These are phyloP conservation scores for Pleurotus citrinopileatus DNA, from an alignment of 768 basidiomycete species.

Conservation along the genomic window DNA sequence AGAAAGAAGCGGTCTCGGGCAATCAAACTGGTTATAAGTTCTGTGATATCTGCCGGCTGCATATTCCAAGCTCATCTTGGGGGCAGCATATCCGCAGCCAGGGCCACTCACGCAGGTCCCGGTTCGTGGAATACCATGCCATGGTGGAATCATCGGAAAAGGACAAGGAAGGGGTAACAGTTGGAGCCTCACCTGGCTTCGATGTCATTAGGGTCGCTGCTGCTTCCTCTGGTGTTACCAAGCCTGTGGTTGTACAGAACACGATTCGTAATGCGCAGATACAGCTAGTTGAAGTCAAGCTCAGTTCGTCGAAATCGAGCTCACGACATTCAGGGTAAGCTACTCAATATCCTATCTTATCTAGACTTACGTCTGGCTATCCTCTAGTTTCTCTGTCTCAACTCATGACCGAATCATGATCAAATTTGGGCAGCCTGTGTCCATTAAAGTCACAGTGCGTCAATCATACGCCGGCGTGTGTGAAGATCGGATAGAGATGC, in stretches of 20 bases:
- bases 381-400: constrained; percentile 18
- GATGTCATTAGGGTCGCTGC: constrained; percentile 41
- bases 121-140: constrained; percentile 29
- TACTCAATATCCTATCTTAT: too few relatives aligned
- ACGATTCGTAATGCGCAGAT: constrained; percentile 27
- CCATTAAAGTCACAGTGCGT: constrained; percentile 29
- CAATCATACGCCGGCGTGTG: constrained; percentile 42
- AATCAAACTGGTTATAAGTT: constrained; percentile 16
- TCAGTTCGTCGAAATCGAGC: constrained; percentile 29
- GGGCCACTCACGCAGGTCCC: constrained; percentile 33
- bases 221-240: constrained; percentile 22
- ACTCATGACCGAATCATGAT: constrained; percentile 18
- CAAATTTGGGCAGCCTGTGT: constrained; percentile 20
- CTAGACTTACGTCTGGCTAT: too few relatives aligned
- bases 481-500: constrained; percentile 51
- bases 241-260: constrained; percentile 22
- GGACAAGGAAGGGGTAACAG: constrained; percentile 49
- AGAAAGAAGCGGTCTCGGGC: constrained; percentile 25
- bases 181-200: constrained; percentile 47
- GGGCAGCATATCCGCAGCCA: constrained; percentile 23
- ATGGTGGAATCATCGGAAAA: constrained; percentile 50
- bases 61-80: constrained; percentile 27
- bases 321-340: constrained; percentile 21
- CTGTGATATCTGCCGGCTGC: constrained; percentile 26
- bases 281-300: constrained; percentile 21